These are phyloP conservation scores for Cordyceps militaris DNA, from an alignment of 2,329 filamentous ascomycete species.

Conservation along the genomic window DNA sequence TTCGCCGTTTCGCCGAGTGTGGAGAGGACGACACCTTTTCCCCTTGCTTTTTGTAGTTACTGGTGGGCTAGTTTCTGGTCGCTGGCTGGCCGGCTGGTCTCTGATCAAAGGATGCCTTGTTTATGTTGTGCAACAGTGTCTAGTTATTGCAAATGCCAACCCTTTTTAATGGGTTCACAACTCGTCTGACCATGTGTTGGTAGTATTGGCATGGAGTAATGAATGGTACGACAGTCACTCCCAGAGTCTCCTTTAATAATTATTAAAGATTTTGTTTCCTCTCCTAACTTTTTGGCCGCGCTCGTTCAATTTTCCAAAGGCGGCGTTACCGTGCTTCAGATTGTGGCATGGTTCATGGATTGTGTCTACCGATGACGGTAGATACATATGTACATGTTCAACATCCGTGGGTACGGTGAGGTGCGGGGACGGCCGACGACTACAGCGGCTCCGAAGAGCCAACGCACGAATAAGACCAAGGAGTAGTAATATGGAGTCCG, in stretches of 20 bases:
- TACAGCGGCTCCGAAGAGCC: conserved; percentile 4
- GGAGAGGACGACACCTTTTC: neutral
- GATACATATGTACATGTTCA: neutral
- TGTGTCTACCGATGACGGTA: conserved; percentile 1
- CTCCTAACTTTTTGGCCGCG: neutral
- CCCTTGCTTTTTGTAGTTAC: neutral
- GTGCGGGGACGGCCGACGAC: conserved; percentile 7
- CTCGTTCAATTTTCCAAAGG: neutral
- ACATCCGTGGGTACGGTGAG: neutral
- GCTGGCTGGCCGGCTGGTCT: neutral
- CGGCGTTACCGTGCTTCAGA: neutral
- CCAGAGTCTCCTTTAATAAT: too few relatives aligned
- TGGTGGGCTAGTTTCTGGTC: neutral
- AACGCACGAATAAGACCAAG: neutral
- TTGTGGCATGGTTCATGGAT: neutral
- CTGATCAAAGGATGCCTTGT: neutral
- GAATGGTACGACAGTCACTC: too few relatives aligned
- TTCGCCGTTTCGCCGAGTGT: neutral
- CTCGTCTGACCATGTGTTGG: too few relatives aligned
- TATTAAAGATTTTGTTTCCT: too few relatives aligned
- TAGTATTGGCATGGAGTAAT: too few relatives aligned
- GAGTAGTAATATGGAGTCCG: neutral
- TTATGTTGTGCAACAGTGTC: neutral
- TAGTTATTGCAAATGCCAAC: neutral
- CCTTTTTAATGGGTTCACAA: neutral